These are phyloP conservation scores for Diplodia mutila DNA, from an alignment of 2,329 filamentous ascomycete species.

Conservation along the genomic window DNA sequence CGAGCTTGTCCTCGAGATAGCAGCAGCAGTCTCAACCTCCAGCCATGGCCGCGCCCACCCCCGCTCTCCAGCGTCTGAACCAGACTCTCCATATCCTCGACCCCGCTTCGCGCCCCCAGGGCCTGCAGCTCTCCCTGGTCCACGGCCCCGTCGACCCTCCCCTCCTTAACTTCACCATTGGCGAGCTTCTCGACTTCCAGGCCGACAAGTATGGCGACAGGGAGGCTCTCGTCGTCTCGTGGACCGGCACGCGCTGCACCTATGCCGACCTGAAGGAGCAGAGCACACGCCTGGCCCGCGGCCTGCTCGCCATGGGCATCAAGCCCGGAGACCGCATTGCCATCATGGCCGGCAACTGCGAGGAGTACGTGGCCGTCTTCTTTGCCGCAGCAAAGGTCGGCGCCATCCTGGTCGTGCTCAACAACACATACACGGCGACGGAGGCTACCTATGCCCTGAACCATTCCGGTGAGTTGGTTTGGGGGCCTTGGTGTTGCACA, in stretches of 20 bases:
- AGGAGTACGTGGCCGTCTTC: slow-evolving; percentile 67
- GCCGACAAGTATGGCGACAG: slow-evolving; percentile 61
- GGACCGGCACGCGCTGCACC: slow-evolving; percentile 75
- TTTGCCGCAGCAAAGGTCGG: slow-evolving; percentile 65
- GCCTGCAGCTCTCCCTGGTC: slow-evolving; percentile 56
- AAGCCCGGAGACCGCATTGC: slow-evolving; percentile 70
- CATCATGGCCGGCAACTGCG: slow-evolving; percentile 70
- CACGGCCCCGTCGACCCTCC: slow-evolving; percentile 70
- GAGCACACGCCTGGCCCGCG: slow-evolving; percentile 45
- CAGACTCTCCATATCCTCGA: slow-evolving; percentile 21
- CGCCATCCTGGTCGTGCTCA: slow-evolving; percentile 69
- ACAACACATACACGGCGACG: slow-evolving; percentile 78
- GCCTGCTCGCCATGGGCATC: slow-evolving; percentile 67
- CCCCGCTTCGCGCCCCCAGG: slow-evolving; percentile 15
- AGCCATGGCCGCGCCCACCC: slow-evolving; percentile 13
- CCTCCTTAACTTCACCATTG: slow-evolving; percentile 71
- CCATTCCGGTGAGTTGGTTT: slow-evolving; percentile 62
- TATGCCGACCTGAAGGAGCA: slow-evolving; percentile 52
- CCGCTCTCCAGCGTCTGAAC: slow-evolving; percentile 21
- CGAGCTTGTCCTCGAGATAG: neutral
- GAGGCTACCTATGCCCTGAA: slow-evolving; percentile 73
- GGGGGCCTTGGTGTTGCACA: neutral
- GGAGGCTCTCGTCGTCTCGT: slow-evolving; percentile 69
- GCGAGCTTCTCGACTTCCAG: slow-evolving; percentile 73
- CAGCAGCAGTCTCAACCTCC: neutral